These are phyloP conservation scores for Sporothrix sp. DNA, from an alignment of 2,329 filamentous ascomycete genomes.

Conservation along the genomic window DNA sequence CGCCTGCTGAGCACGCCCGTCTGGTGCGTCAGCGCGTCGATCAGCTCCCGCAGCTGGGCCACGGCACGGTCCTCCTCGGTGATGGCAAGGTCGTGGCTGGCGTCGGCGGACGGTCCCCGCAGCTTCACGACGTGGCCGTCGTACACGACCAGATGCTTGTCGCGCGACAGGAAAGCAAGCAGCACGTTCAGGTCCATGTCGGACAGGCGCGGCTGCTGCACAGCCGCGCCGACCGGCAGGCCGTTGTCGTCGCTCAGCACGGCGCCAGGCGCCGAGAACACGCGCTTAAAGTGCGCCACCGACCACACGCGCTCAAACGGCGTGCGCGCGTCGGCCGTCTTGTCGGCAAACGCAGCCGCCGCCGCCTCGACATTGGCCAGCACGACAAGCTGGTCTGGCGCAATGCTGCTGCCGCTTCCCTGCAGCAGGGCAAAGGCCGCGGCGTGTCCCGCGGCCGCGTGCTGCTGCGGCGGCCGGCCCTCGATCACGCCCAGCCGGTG, in stretches of 20 bases:
- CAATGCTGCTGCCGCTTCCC: slow-evolving; percentile 18
- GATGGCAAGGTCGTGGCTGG: slow-evolving; percentile 57
- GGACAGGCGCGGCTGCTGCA: slow-evolving; percentile 42
- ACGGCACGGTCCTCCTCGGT: slow-evolving; percentile 73
- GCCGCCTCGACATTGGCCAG: slow-evolving; percentile 52
- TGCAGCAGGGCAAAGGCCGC: slow-evolving; percentile 18
- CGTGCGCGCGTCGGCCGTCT: slow-evolving; percentile 32
- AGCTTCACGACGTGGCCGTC: slow-evolving; percentile 69
- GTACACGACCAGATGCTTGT: slow-evolving; percentile 48
- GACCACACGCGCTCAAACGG: slow-evolving; percentile 57
- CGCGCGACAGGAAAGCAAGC: slow-evolving; percentile 59
- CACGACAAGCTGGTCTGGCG: slow-evolving; percentile 53
- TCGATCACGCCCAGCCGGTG: slow-evolving; percentile 56
- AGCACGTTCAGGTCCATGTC: slow-evolving; percentile 59
- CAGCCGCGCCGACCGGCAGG: background rate
- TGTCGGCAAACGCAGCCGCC: slow-evolving; percentile 43
- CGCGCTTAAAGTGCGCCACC: slow-evolving; percentile 49
- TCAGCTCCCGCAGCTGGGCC: slow-evolving; percentile 71
- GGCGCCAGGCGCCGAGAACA: slow-evolving; percentile 40
- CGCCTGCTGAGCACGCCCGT: slow-evolving; percentile 57
- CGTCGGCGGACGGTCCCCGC: slow-evolving; percentile 32
- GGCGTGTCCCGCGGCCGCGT: background rate
- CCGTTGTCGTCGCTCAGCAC: slow-evolving; percentile 29
- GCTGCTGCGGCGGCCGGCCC: slow-evolving; percentile 16
- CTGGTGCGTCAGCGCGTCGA: slow-evolving; percentile 63